Evolutionary conservation across 495 filamentous ascomycete species (phyloP), one percentile per base, ranked within the genome.

Genomic region (Apiosordaria backusii): DNA sequence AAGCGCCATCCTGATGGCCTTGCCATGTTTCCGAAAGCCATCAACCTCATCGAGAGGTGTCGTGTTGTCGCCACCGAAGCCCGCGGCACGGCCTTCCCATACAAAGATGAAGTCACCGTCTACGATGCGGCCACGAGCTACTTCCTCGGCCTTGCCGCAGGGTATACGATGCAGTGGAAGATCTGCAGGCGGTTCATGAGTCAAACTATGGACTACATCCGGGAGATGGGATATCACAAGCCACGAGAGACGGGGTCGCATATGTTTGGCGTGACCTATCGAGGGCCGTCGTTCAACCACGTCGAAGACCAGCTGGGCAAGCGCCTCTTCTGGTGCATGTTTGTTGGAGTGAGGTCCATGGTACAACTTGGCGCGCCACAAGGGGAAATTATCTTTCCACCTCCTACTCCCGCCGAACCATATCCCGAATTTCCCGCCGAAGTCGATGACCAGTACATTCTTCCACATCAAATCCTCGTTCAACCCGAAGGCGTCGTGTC

Each of bases 41-140:
- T 90, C 64, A 82, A 84, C 16, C 77, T 97, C 68, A 87, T 94
- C 10, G 87, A 90, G 29, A 80, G 86, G 52, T 97, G 92, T 70
- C 88, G 90, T 61, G 81, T 86, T 29, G 80, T 95, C 26, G 89
- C 89, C 7, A 80, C 90, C 4, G 83, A 90, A 65, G 90, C 91
- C 6, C 83, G 91, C 57, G 91, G 92, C 4, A 69, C 83, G 1
- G 83, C 82, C 9, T 94, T 93, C 71, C 83, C 89, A 53, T 82
- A 88, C 69, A 81, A 81, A 65, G 83, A 85, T 16, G 85, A 84
- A 18, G 80, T 90, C 35, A 90, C 83, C 2, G 84, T 95, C 1
- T 89, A 95, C 66, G 92, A 96, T 76, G 91, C 91, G 0, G 87
- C 87, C 0, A 91, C 89, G n/a, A 95, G 91, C 76, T 96, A 93